Evolutionary conservation across 345 rosid genomes (phyloP).

Genomic region (Luvunga scandens): DNA sequence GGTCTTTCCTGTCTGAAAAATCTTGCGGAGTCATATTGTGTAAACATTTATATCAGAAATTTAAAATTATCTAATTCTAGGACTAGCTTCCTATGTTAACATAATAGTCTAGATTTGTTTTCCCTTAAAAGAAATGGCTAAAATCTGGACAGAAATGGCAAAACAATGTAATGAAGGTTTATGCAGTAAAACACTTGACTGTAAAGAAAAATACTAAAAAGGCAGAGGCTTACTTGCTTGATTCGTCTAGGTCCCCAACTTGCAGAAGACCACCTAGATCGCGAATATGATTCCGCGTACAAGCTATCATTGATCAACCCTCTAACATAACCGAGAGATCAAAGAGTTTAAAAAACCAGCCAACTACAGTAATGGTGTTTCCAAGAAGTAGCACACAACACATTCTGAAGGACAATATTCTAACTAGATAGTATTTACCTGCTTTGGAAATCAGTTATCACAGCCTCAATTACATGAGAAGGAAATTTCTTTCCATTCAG

Average conservation of each 20-base stretch:
- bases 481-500: slow-evolving; percentile 57
- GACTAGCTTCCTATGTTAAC: neutral
- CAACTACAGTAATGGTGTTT: neutral
- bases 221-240: slow-evolving; percentile 59
- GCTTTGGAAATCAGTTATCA: slow-evolving; percentile 50
- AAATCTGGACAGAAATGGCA: neutral
- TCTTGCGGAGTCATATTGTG: neutral
- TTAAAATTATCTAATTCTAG: neutral
- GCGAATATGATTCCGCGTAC: slow-evolving; percentile 71
- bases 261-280: slow-evolving; percentile 78
- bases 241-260: slow-evolving; percentile 91
- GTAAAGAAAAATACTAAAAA: neutral
- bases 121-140: neutral
- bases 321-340: slow-evolving; percentile 35
- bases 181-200: neutral
- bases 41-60: neutral
- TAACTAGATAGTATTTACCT: slow-evolving; percentile 36
- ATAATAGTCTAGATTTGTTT: neutral
- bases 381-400: slow-evolving; percentile 9
- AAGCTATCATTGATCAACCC: slow-evolving; percentile 76
- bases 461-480: slow-evolving; percentile 38
- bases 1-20: neutral
- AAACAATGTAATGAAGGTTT: neutral
- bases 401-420: neutral
- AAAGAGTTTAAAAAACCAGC: neutral